Conservation (phyloP, 2,329 filamentous ascomycete species). For the Paracamarosporium sp. region DNA sequence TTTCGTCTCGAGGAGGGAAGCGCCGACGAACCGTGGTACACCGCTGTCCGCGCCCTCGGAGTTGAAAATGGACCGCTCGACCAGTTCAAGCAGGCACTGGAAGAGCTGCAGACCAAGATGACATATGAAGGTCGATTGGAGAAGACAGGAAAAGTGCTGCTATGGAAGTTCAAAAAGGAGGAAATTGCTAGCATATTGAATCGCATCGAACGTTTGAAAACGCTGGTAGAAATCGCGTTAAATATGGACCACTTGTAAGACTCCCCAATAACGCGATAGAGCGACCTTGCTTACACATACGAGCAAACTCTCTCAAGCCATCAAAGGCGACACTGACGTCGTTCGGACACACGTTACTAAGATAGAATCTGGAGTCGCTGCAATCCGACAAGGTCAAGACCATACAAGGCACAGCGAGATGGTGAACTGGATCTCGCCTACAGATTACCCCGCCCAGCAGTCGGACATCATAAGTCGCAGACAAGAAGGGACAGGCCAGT, state of each 20-base stretch:
- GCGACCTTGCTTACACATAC: conserved; percentile 7
- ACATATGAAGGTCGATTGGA: conserved; percentile 15
- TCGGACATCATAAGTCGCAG: conserved; percentile 12
- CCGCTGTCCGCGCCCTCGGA: not conserved
- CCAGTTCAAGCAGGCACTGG: conserved; percentile 26
- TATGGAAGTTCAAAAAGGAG: conserved; percentile 24
- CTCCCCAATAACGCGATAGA: conserved; percentile 2
- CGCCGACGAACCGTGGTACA: conserved; percentile 10
- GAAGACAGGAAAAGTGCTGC: conserved; percentile 10
- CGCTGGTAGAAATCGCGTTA: conserved; percentile 19
- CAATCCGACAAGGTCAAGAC: not conserved
- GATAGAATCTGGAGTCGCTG: not conserved
- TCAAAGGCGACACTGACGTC: conserved; percentile 8
- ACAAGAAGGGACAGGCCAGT: conserved; percentile 49
- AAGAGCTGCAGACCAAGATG: conserved; percentile 14
- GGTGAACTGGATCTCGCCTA: conserved; percentile 19
- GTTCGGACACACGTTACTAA: conserved; percentile 1
- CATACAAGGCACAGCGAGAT: conserved; percentile 4
- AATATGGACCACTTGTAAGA: conserved; percentile 13
- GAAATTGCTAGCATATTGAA: conserved; percentile 21
- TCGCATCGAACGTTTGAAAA: conserved; percentile 22
- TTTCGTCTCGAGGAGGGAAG: conserved; percentile 23
- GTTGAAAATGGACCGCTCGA: conserved; percentile 27
- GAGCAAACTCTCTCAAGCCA: conserved; percentile 22
- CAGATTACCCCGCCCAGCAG: conserved; percentile 13